Conservation (phyloP, 495 filamentous ascomycete genomes). For the Lophium mytilinum region DNA sequence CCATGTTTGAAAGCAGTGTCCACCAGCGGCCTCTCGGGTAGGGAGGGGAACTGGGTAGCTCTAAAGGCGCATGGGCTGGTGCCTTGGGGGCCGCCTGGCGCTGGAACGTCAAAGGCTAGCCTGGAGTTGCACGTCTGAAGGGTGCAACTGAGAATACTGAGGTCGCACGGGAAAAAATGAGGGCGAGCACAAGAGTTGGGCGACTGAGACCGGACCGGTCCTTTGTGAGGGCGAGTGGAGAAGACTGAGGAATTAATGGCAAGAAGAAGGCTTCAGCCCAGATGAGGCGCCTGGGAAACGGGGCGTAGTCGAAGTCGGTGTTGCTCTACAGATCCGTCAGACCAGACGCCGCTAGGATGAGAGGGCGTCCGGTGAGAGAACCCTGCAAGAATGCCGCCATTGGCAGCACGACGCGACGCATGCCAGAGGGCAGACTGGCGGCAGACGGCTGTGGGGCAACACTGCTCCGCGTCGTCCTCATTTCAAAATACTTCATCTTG, state of each 20-base stretch:
- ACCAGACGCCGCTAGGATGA: not conserved
- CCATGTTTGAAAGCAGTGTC: not conserved
- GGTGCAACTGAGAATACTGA: not conserved
- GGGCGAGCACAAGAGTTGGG: not conserved
- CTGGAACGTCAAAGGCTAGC: not conserved
- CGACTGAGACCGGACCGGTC: not conserved
- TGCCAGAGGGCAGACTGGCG: not conserved
- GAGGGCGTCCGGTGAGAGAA: not conserved
- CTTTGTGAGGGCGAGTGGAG: not conserved
- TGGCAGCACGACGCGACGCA: not conserved
- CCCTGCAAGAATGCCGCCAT: not conserved
- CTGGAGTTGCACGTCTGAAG: not conserved
- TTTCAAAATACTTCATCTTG: not conserved
- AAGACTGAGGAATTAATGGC: not conserved
- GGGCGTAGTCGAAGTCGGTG: not conserved
- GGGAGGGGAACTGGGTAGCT: not conserved
- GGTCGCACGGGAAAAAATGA: not conserved
- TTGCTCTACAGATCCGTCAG: not conserved
- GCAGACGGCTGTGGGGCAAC: not conserved
- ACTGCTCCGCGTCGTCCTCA: not conserved
- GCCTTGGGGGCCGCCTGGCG: not conserved
- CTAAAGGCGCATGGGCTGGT: not conserved
- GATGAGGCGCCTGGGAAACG: not conserved
- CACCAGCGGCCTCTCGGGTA: not conserved
- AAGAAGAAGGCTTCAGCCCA: not conserved